phyloP scores from a whole-genome alignment of 768 basidiomycete genomes.

The Mycena amicta region DNA sequence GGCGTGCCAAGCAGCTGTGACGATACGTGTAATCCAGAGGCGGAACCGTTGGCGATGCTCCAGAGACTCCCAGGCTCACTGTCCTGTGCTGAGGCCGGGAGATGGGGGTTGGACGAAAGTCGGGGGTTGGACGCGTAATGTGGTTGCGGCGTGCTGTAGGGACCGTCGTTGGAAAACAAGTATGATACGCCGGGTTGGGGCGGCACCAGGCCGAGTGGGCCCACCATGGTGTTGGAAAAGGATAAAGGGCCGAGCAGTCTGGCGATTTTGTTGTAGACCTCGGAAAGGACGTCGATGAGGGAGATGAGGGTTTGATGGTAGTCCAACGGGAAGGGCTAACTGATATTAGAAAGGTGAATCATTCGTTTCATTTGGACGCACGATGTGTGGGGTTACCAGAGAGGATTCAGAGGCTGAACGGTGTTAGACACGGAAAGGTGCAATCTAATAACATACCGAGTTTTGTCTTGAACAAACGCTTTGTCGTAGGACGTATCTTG shows the following conservation, averaged over 20 bases:
- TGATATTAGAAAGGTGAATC: conserved; percentile 4
- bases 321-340: conserved; percentile 84
- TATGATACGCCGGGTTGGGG: conserved; percentile 86
- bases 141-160: conserved; percentile 15
- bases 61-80: conserved; percentile 60
- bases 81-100: conserved; percentile 34
- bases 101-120: conserved; percentile 40
- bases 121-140: conserved; percentile 20
- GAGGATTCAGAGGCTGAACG: background rate
- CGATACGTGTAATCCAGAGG: conserved; percentile 20
- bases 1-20: conserved; percentile 40
- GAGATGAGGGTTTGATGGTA: conserved; percentile 89
- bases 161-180: conserved; percentile 58
- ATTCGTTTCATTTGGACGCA: conserved; percentile 3
- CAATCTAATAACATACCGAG: no score
- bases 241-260: conserved; percentile 83
- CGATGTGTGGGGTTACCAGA: conserved; percentile 2
- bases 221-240: conserved; percentile 72
- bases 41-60: conserved; percentile 65
- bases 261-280: conserved; percentile 86
- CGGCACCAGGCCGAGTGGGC: conserved; percentile 71
- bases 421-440: no score
- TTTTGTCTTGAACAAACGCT: conserved; percentile 14
- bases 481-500: conserved; percentile 51
- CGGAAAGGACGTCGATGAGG: conserved; percentile 85